Evolutionary conservation across 257 asterid genomes (phyloP).

Genomic region (Dorcoceras hygrometricum): DNA sequence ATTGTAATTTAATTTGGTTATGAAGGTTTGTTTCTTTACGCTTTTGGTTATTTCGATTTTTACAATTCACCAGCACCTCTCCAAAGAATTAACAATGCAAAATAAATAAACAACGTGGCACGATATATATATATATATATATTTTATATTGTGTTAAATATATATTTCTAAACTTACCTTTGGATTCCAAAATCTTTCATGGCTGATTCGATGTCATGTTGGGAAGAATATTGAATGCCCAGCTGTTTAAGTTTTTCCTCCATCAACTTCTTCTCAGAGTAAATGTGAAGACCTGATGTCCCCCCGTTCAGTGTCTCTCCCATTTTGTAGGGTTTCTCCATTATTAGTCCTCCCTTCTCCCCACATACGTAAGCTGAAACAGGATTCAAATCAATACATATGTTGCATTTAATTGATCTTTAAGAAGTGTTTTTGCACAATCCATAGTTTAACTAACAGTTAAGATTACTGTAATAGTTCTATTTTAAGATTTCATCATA

Average conservation of each 20-base stretch:
- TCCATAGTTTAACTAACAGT: too few relatives aligned
- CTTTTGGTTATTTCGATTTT: too few relatives aligned
- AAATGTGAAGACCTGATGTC: constrained; percentile 50
- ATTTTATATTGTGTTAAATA: too few relatives aligned
- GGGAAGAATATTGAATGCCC: constrained; percentile 39
- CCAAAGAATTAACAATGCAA: too few relatives aligned
- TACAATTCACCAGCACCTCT: too few relatives aligned
- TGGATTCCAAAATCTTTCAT: constrained; percentile 69
- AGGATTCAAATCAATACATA: background rate
- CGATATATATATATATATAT: too few relatives aligned
- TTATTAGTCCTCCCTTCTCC: constrained; percentile 49
- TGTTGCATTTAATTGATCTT: background rate
- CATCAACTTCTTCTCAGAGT: constrained; percentile 42
- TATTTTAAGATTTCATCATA: too few relatives aligned
- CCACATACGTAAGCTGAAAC: constrained; percentile 67
- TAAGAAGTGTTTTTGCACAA: too few relatives aligned
- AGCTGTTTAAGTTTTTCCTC: constrained; percentile 48
- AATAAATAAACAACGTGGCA: too few relatives aligned
- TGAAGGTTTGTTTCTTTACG: too few relatives aligned
- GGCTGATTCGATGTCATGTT: constrained; percentile 32
- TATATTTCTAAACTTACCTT: constrained; percentile 33
- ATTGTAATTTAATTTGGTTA: too few relatives aligned
- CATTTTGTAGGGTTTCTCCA: constrained; percentile 46
- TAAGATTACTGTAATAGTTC: too few relatives aligned
- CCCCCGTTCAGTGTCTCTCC: constrained; percentile 74